Evolutionary conservation across 1,284 basidiomycete species (phyloP).

Genomic region (Heterobasidion occidentale): DNA sequence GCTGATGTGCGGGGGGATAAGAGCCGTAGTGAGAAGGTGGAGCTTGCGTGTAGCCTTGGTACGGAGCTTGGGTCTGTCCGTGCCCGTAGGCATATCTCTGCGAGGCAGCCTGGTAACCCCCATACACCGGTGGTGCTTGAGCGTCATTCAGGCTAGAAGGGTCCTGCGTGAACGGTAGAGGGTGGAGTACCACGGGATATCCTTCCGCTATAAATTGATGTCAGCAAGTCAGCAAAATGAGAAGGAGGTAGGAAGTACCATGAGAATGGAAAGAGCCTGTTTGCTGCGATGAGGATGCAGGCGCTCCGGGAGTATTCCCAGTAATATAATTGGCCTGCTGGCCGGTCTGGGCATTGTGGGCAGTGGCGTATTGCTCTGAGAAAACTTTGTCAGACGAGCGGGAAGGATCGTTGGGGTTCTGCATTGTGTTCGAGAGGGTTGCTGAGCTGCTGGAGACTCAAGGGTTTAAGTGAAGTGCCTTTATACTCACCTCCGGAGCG

Average conservation of each 20-base stretch:
- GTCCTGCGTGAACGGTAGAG: slow-evolving; percentile 1
- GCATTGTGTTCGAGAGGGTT: background rate
- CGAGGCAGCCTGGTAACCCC: background rate
- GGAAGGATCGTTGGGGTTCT: background rate
- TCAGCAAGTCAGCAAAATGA: background rate
- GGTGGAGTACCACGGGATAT: background rate
- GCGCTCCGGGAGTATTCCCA: no score
- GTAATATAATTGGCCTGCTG: background rate
- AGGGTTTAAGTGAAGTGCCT: background rate
- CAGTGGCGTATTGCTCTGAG: background rate
- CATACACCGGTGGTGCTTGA: background rate
- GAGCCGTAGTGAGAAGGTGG: slow-evolving; percentile 6
- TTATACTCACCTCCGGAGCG: no score
- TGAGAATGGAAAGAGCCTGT: background rate
- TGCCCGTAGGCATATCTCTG: no score
- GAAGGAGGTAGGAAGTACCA: background rate
- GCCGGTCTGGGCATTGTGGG: background rate
- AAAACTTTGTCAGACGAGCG: background rate
- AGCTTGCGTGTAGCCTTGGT: slow-evolving; percentile 9
- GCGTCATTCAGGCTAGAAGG: background rate
- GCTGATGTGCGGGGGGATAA: background rate
- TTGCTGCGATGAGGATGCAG: background rate
- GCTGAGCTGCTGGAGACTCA: background rate
- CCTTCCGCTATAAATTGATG: background rate
- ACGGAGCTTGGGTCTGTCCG: background rate